These are phyloP conservation scores for Boletus subparvulus DNA, from an alignment of 768 basidiomycete species.

Conservation along the genomic window DNA sequence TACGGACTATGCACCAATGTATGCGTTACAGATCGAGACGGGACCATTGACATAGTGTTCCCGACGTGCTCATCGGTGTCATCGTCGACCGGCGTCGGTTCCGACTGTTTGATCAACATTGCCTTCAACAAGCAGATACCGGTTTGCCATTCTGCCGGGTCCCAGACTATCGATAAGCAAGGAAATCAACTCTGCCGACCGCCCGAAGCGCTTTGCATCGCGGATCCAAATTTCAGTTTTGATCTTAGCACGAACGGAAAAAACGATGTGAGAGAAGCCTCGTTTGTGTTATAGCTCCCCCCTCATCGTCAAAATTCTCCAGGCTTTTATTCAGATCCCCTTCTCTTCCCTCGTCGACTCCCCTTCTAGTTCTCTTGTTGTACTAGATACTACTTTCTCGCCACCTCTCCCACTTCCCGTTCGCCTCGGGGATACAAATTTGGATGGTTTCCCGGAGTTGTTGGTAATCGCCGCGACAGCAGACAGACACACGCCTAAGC, in stretches of 20 bases:
- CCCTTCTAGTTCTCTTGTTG: slow-evolving; percentile 56
- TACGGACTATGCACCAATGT: neutral
- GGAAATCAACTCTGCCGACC: slow-evolving; percentile 63
- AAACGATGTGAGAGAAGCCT: slow-evolving; percentile 46
- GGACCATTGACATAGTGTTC: slow-evolving; percentile 94
- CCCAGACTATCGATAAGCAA: slow-evolving; percentile 45
- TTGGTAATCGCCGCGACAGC: slow-evolving; percentile 53
- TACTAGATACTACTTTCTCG: slow-evolving; percentile 61
- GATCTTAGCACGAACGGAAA: slow-evolving; percentile 51
- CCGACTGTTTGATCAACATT: slow-evolving; percentile 81
- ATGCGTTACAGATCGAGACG: slow-evolving; percentile 74
- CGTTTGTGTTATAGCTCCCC: neutral
- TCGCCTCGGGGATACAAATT: slow-evolving; percentile 83
- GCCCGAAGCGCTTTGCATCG: slow-evolving; percentile 77
- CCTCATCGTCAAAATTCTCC: neutral
- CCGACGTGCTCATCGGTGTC: slow-evolving; percentile 79
- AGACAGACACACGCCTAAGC: slow-evolving; percentile 50
- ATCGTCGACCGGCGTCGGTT: slow-evolving; percentile 64
- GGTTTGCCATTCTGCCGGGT: slow-evolving; percentile 63
- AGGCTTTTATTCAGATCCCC: slow-evolving; percentile 70
- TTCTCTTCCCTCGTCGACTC: slow-evolving; percentile 57
- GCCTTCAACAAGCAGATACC: slow-evolving; percentile 91
- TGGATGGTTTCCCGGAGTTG: slow-evolving; percentile 94
- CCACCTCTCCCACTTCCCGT: slow-evolving; percentile 75
- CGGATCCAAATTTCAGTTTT: slow-evolving; percentile 80